Percentiles rank a stretch among this genome's conserved stretches.
These are phyloP conservation scores for Stephania yunnanensis DNA, from an alignment of 164 flowering plant genomes.

Conservation along the genomic window DNA sequence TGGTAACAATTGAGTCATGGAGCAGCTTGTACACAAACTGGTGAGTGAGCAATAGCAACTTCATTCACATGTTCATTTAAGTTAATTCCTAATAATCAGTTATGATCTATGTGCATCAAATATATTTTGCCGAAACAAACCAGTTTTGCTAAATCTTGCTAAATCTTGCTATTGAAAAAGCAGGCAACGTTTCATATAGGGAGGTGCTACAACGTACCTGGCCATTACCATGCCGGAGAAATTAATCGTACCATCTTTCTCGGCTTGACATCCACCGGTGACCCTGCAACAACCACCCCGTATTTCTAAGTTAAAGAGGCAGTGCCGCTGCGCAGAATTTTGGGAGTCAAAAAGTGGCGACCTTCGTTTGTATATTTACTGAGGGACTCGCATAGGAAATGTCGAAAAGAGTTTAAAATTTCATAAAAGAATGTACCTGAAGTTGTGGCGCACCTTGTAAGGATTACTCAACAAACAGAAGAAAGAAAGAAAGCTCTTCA, in stretches of 20 bases:
- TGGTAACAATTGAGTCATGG: slow-evolving; percentile 10
- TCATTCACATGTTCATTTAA: not conserved
- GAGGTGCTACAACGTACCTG: slow-evolving; percentile 4
- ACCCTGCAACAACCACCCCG: not conserved
- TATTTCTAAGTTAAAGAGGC: not conserved
- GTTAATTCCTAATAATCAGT: not conserved
- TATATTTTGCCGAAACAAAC: not conserved
- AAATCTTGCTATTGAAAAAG: slow-evolving; percentile 2
- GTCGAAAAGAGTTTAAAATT: not conserved
- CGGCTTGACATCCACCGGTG: not conserved
- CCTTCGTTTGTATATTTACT: slow-evolving; percentile 7
- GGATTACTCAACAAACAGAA: not conserved
- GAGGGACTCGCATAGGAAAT: not conserved
- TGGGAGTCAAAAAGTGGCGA: not conserved
- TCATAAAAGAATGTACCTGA: not conserved
- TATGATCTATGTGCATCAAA: not conserved
- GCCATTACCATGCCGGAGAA: not conserved
- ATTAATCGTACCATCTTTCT: slow-evolving; percentile 1
- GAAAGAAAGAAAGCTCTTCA: not conserved
- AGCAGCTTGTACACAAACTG: slow-evolving; percentile 2
- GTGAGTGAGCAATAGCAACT: slow-evolving; percentile 3
- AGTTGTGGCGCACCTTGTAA: slow-evolving; percentile 8
- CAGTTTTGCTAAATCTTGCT: not conserved
- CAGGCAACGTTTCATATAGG: not conserved
- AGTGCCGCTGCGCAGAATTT: slow-evolving; percentile 11